A percentile compares a stretch with the other conserved stretches of the same genome.
phyloP scores from a whole-genome alignment of 163 green algal species.

The Trebouxiophyceae sp. region DNA sequence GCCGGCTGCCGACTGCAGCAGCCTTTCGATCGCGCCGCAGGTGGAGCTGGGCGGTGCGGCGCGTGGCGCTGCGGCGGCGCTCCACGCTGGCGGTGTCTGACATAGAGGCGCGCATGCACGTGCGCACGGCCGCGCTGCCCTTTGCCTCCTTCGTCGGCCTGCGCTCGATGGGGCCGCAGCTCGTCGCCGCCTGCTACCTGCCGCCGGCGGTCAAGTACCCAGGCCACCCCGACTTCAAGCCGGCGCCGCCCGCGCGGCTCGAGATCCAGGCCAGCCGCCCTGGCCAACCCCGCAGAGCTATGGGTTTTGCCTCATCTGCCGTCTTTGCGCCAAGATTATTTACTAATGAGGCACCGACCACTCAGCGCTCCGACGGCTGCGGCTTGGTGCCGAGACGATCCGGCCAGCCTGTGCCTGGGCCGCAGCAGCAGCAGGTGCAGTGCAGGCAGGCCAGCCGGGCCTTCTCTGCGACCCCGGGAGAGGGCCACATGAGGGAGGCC shows the following conservation, averaged over 20 bases:
- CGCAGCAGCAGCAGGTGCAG: not conserved
- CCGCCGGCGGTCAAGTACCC: constrained; percentile 5
- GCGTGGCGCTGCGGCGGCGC: constrained; percentile 26
- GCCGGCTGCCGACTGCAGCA: no score
- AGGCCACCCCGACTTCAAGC: constrained; percentile 12
- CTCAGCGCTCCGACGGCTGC: no score
- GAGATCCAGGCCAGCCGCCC: constrained; percentile 7
- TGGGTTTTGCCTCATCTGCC: no score
- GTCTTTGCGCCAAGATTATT: no score
- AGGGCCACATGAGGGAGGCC: no score
- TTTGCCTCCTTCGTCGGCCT: constrained; percentile 11
- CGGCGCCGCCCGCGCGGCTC: constrained; percentile 8
- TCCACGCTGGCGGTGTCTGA: constrained; percentile 5
- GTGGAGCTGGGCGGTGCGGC: constrained; percentile 24
- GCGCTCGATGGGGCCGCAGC: constrained; percentile 10
- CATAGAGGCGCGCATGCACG: not conserved
- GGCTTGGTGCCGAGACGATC: no score
- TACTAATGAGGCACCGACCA: no score
- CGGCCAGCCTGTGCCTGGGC: no score
- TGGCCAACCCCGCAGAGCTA: no score
- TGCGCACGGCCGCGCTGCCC: not conserved
- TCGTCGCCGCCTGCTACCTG: constrained; percentile 6
- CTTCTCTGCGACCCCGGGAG: no score
- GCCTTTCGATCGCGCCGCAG: no score
- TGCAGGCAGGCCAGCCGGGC: not conserved